Evolutionary conservation across 2,329 filamentous ascomycete genomes (phyloP), one percentile per base, ranked within the genome.

Genomic region (Hymenoscyphus scutula): DNA sequence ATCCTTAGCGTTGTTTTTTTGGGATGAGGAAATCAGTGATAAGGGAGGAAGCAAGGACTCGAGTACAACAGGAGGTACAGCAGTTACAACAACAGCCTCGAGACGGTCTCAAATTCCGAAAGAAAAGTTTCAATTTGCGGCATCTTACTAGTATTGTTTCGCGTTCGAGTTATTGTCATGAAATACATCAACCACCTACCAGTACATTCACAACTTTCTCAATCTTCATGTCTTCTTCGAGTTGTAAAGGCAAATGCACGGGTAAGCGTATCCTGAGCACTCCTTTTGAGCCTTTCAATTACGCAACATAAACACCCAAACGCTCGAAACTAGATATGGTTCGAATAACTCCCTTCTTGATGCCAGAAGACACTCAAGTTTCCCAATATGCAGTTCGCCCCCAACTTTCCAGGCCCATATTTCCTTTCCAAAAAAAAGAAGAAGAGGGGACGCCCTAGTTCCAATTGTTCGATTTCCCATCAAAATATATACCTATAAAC

Each of bases 301-400:
- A 17, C 53, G 27, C 29, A 32, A n/a, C 15, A 30, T 34, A 55
- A 55, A 32, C 53, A 34, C n/a, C 53, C 53, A 32, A 25, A 48
- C 41, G 41, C 41, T 48, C 41, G 19, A 48, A 58, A 58, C 19
- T 32, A 56, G 32, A 61, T 48, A 59, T 59, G n/a, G 19, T 58
- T 60, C 29, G 41, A 62, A 53, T 29, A 62, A 62, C 55, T 59
- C 56, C 60, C 59, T 37, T 17, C 57, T 56, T 62, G 51, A 62
- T 62, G 60, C 60, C 58, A 38, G 30, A 62, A 56, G 53, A n/a
- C n/a, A 62, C 57, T 61, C 55, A 61, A 57, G 53, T 56, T 48
- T 45, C 62, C 60, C 41, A 48, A 32, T 58, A 61, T 62, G 54
- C 61, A 58, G 30, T 58, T 45, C 6, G 5, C 41, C 41, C 41